These are phyloP conservation scores for Elongisporangium undulatum DNA, from an alignment of 352 stramenopile species.

Conservation along the genomic window DNA sequence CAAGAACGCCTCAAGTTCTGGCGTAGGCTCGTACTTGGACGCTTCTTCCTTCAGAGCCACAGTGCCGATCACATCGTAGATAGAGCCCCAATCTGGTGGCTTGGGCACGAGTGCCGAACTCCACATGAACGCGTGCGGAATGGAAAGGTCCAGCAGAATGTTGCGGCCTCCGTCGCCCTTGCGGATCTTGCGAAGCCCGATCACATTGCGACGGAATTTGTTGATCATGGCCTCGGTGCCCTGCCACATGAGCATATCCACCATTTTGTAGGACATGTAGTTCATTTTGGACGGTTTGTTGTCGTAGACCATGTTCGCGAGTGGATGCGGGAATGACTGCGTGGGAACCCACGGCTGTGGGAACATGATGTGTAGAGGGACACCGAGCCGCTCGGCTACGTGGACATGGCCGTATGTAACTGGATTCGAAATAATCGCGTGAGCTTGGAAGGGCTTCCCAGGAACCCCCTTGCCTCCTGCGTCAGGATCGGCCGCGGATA, in stretches of 20 bases:
- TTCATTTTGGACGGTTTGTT: slow-evolving; percentile 58
- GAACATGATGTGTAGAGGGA: slow-evolving; percentile 94
- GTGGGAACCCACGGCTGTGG: slow-evolving; percentile 89
- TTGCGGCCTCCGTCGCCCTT: slow-evolving; percentile 52
- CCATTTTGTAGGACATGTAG: slow-evolving; percentile 84
- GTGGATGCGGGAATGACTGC: slow-evolving; percentile 86
- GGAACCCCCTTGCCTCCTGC: slow-evolving; percentile 32
- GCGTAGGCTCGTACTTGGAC: slow-evolving; percentile 43
- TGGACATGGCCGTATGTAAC: slow-evolving; percentile 92
- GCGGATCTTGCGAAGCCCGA: slow-evolving; percentile 60
- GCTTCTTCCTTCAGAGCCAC: slow-evolving; percentile 45
- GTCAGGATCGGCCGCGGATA: slow-evolving; percentile 75
- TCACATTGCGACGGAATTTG: slow-evolving; percentile 52
- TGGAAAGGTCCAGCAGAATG: slow-evolving; percentile 54
- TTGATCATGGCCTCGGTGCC: slow-evolving; percentile 79
- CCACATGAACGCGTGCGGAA: slow-evolving; percentile 91
- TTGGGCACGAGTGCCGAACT: slow-evolving; percentile 83
- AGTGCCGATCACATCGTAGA: slow-evolving; percentile 88
- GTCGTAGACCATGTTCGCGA: slow-evolving; percentile 81
- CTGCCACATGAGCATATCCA: slow-evolving; percentile 82
- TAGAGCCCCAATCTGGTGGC: slow-evolving; percentile 82
- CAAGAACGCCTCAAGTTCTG: slow-evolving; percentile 67
- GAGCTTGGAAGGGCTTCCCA: slow-evolving; percentile 68
- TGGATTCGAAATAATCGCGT: slow-evolving; percentile 95
- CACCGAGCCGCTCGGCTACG: slow-evolving; percentile 88